Evolutionary conservation across 192 early-diverging fungal species (phyloP), one percentile per base, ranked within the genome.

Genomic region (Backusella tuberculispora): DNA sequence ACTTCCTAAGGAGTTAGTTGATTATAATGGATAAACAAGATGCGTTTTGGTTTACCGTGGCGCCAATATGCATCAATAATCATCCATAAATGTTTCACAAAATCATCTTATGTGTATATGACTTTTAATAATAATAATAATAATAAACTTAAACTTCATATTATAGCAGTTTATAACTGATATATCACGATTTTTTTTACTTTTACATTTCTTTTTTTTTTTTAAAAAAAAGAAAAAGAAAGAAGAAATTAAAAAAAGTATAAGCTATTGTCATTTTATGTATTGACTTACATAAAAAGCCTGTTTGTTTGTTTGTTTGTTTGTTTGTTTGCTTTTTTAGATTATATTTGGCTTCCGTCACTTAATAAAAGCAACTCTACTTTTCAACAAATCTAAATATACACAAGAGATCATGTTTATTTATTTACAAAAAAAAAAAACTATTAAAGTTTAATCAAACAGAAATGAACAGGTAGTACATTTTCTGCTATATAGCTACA

Each of bases 281-380:
- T 24, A 26, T 26, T 19, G 21, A 12, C 53, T 26, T 60, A 34
- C 29, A 6, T 24, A 19, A 2, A 60, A 24, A 60, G 53, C 53
- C 8, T 24, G n/a, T 53, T 53, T 53, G 50, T 53, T 60, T 60
- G 21, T 60, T 60, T 60, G 48, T 19, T 26, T 60, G n/a, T n/a
- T 50, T 50, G 48, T 48, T 60, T 60, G 21, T 60, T 60, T 60
- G 48, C 19, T 26, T 60, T 56, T 60, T 60, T 53, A 53, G n/a
- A 21, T 53, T 21, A 53, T 53, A n/a, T 60, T 60, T 26, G 19
- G 53, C 21, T 24, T 60, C 53, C 53, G 53, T 60, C 21, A 60
- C 21, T 60, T 60, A 60, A 26, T 53, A 60, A 60, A 50, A 60
- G 26, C 19, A 60, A 60, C 53, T 60, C 26, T 60, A 26, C 21